phyloP scores from a whole-genome alignment of 768 basidiomycete genomes.

The Amanita muscaria region DNA sequence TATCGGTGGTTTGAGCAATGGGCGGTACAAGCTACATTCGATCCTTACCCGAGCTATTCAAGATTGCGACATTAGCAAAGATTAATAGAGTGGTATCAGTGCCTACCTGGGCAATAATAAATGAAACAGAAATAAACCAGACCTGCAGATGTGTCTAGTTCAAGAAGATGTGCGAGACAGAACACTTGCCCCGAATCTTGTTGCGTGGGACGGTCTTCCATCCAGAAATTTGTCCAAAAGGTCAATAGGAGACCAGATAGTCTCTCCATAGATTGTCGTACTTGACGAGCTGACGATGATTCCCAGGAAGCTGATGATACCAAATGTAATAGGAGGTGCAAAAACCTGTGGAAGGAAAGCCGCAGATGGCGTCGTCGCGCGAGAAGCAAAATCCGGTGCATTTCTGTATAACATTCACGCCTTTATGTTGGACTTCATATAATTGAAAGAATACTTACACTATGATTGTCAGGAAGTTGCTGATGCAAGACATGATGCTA shows the following conservation, averaged over 20 bases:
- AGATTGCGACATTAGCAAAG: background rate
- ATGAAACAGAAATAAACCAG: constrained; percentile 72
- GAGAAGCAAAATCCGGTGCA: constrained; percentile 68
- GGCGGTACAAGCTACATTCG: background rate
- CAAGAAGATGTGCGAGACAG: background rate
- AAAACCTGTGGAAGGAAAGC: constrained; percentile 60
- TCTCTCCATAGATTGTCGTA: constrained; percentile 63
- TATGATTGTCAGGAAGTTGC: constrained; percentile 69
- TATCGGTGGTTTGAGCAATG: constrained; percentile 2
- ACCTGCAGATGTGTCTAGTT: constrained; percentile 28
- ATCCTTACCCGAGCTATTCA: constrained; percentile 8
- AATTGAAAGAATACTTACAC: constrained; percentile 32
- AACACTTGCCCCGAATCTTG: constrained; percentile 50
- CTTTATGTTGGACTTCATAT: background rate
- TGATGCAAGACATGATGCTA: constrained; percentile 69
- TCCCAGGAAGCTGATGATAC: constrained; percentile 68
- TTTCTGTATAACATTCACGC: constrained; percentile 35
- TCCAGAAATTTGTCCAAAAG: constrained; percentile 63
- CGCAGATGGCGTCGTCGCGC: constrained; percentile 44
- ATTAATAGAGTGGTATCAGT: background rate
- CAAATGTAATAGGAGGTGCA: constrained; percentile 65
- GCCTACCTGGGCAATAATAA: constrained; percentile 66
- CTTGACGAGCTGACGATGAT: constrained; percentile 78
- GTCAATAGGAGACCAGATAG: constrained; percentile 75
- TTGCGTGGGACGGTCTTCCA: constrained; percentile 48